These are phyloP conservation scores for Blastosporella zonata DNA, from an alignment of 1,284 basidiomycete species.

Conservation along the genomic window DNA sequence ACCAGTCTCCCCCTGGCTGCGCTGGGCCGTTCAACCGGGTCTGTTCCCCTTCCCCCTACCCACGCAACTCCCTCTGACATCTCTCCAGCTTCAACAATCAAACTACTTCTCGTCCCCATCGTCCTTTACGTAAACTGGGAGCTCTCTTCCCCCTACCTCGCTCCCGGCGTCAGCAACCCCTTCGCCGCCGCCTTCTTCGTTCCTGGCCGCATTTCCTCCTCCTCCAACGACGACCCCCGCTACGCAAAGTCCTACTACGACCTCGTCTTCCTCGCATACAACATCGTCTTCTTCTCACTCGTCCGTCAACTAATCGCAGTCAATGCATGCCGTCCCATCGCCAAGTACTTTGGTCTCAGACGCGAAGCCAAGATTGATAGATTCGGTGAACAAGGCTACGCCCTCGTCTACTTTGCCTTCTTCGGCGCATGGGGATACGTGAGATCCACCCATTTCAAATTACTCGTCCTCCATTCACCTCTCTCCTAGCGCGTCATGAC, in stretches of 20 bases:
- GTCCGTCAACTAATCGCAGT: slow-evolving; percentile 78
- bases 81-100: slow-evolving; percentile 61
- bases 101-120: slow-evolving; percentile 71
- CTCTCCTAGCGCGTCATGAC: slow-evolving; percentile 76
- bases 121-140: slow-evolving; percentile 76
- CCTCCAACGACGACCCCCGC: slow-evolving; percentile 50
- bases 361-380: slow-evolving; percentile 70
- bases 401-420: slow-evolving; percentile 74
- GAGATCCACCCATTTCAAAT: slow-evolving; percentile 30
- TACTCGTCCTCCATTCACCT: not conserved
- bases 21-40: slow-evolving; percentile 81
- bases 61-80: not conserved
- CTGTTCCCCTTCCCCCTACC: slow-evolving; percentile 22
- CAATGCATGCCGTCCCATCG: slow-evolving; percentile 71
- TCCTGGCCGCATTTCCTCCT: slow-evolving; percentile 62
- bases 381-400: slow-evolving; percentile 91
- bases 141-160: slow-evolving; percentile 46
- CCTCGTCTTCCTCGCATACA: slow-evolving; percentile 80
- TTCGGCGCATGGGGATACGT: slow-evolving; percentile 80
- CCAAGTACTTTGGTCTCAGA: slow-evolving; percentile 66
- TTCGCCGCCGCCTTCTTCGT: slow-evolving; percentile 77
- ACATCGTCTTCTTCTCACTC: slow-evolving; percentile 92
- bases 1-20: slow-evolving; percentile 31
- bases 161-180: slow-evolving; percentile 62
- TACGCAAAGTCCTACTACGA: slow-evolving; percentile 84